A percentile compares a stretch with the other conserved stretches of the same genome.
phyloP scores from a whole-genome alignment of 176 grass and related monocot species.

The Eleusine indica region DNA sequence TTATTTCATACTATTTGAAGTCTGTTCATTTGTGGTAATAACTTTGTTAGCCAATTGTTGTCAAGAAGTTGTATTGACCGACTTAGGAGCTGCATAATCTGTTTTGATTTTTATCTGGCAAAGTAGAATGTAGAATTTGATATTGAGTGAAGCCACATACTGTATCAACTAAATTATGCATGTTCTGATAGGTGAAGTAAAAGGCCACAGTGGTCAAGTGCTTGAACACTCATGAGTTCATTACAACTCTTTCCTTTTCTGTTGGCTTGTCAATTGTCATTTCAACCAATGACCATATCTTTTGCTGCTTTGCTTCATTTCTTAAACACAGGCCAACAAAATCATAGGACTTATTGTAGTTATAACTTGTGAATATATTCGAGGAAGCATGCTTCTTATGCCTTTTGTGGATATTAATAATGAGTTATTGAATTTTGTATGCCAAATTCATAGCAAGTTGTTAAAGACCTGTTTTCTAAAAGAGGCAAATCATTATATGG shows the following conservation, averaged over 20 bases:
- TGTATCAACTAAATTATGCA: background rate
- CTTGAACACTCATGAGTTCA: slow-evolving; percentile 10
- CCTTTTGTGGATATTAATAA: too few species aligned
- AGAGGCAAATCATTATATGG: too few species aligned
- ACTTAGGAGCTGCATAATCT: background rate
- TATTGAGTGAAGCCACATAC: slow-evolving; percentile 8
- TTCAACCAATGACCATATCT: background rate
- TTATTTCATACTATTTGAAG: too few species aligned
- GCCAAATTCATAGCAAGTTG: too few species aligned
- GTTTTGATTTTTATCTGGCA: background rate
- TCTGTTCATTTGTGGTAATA: too few species aligned
- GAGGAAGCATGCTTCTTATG: too few species aligned
- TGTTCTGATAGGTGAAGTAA: slow-evolving; percentile 21
- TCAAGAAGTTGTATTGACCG: too few species aligned
- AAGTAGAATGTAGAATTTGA: background rate
- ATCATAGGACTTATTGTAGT: slow-evolving; percentile 5
- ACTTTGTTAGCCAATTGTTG: too few species aligned
- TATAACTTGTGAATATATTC: background rate
- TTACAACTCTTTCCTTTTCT: background rate
- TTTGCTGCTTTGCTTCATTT: slow-evolving; percentile 1
- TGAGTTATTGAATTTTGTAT: too few species aligned
- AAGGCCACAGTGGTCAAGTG: background rate
- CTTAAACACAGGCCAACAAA: background rate
- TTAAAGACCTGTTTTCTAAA: too few species aligned
- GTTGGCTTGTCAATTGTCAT: background rate